Evolutionary conservation across 331 rosid genomes (phyloP).

Genomic region (Stylosanthes scabra): DNA sequence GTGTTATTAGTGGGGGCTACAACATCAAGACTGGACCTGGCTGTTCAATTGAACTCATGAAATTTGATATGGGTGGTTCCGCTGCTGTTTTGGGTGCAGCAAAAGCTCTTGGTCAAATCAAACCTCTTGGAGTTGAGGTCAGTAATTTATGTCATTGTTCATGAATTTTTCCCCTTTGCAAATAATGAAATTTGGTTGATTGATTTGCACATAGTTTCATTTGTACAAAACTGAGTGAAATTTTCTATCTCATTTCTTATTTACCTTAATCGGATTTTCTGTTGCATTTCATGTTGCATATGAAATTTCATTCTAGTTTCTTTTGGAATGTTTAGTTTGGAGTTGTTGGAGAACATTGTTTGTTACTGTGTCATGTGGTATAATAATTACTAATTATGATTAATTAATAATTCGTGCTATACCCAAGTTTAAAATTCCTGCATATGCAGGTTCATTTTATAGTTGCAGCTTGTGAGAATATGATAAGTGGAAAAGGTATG

Average conservation of each 20-base stretch:
- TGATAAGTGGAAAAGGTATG: constrained; percentile 99
- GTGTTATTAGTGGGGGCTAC: constrained; percentile 88
- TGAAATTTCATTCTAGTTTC: constrained; percentile 27
- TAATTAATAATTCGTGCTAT: background rate
- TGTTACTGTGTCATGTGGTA: constrained; percentile 2
- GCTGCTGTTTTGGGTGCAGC: constrained; percentile 97
- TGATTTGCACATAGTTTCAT: background rate
- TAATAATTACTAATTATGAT: constrained; percentile 2
- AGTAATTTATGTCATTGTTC: constrained; percentile 38
- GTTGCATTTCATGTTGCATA: constrained; percentile 21
- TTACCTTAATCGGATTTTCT: background rate
- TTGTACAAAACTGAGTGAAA: background rate
- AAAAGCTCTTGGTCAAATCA: constrained; percentile 94
- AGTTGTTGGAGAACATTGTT: constrained; percentile 8
- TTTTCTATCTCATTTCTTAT: constrained; percentile 23
- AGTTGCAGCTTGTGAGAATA: constrained; percentile 99
- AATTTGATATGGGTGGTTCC: constrained; percentile 97
- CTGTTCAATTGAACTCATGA: constrained; percentile 88
- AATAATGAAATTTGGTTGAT: background rate
- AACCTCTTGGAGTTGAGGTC: constrained; percentile 96
- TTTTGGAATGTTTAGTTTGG: constrained; percentile 2
- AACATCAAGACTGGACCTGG: constrained; percentile 99
- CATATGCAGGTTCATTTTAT: constrained; percentile 85
- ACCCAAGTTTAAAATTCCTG: constrained; percentile 2
- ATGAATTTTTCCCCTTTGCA: background rate